These are phyloP conservation scores for Aspergillus intermedius DNA, from an alignment of 2,329 filamentous ascomycete species.

Conservation along the genomic window DNA sequence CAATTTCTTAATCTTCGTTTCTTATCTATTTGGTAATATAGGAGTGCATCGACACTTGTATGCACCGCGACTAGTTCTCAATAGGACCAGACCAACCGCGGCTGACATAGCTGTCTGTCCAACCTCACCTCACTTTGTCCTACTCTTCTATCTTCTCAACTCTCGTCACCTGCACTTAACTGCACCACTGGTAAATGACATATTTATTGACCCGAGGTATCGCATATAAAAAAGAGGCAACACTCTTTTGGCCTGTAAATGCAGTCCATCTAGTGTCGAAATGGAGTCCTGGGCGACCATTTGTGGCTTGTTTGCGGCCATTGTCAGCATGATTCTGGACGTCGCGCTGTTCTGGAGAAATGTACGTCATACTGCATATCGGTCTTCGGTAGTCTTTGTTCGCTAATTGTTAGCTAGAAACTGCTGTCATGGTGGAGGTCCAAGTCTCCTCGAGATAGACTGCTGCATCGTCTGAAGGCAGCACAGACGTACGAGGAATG, in stretches of 20 bases:
- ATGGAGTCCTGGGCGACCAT: slow-evolving; percentile 21
- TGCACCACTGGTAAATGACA: too few relatives aligned
- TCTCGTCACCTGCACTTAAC: not conserved
- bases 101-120: too few relatives aligned
- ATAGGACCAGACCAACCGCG: too few relatives aligned
- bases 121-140: too few relatives aligned
- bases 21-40: too few relatives aligned
- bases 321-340: slow-evolving; percentile 56
- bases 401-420: slow-evolving; percentile 47
- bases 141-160: too few relatives aligned
- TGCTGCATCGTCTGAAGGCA: slow-evolving; percentile 58
- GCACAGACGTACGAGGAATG: slow-evolving; percentile 75
- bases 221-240: slow-evolving; percentile 18
- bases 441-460: slow-evolving; percentile 58
- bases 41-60: too few relatives aligned
- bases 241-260: not conserved
- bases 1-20: slow-evolving; percentile 10
- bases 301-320: slow-evolving; percentile 23
- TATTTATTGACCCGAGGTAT: not conserved
- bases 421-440: slow-evolving; percentile 60
- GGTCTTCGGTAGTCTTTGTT: not conserved
- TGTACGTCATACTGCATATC: slow-evolving; percentile 34
- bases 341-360: slow-evolving; percentile 58
- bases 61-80: too few relatives aligned
- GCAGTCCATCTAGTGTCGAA: not conserved